Evolutionary conservation across 345 rosid genomes (phyloP), one percentile per base, ranked within the genome.

Genomic region (Diplotaxis tenuifolia): DNA sequence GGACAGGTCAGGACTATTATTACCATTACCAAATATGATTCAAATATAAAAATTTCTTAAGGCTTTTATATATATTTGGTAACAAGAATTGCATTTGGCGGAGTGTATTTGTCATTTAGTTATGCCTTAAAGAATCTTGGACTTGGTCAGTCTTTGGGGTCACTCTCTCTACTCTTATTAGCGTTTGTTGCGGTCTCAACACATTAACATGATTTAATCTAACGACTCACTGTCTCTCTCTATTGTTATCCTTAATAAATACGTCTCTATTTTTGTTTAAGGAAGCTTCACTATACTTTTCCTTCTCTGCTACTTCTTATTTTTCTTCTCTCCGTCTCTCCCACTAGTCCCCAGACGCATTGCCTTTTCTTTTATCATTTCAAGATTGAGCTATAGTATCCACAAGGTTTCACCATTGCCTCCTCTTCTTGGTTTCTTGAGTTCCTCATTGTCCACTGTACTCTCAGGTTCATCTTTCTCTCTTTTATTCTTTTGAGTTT

Each of bases 111-210:
- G 79, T 68, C 74, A 75, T 10, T 62, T 62, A 54, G 58, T 32
- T 7, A 68, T 55, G 16, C 23, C 4, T 5, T 11, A 62, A 27
- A 47, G 79, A 75, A 68, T 69, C 79, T 75, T 20, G 40, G 40
- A 61, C 32, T 68, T 62, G 29, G 79, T 68, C 74, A 75, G 64
- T 16, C 74, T 60, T 20, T 61, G 68, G 68, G 40, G 16, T 49
- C 68, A 53, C 59, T 20, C 58, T 20, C 57, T 49, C 45, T 21
- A 42, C 79, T 54, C 49, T n/a, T n/a, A n/a, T n/a, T 53, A 53
- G 56, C 78, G 74, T 75, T 38, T 61, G 74, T 68, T 75, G 79
- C 79, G 73, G 74, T 68, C 15, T 68, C 54, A 62, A 31, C 79
- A 76, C 75, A 62, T 25, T 11, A 31, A 6, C 23, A 76, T 76